Conservation (phyloP, 2,329 filamentous ascomycete species). For the Botryotinia convoluta region DNA sequence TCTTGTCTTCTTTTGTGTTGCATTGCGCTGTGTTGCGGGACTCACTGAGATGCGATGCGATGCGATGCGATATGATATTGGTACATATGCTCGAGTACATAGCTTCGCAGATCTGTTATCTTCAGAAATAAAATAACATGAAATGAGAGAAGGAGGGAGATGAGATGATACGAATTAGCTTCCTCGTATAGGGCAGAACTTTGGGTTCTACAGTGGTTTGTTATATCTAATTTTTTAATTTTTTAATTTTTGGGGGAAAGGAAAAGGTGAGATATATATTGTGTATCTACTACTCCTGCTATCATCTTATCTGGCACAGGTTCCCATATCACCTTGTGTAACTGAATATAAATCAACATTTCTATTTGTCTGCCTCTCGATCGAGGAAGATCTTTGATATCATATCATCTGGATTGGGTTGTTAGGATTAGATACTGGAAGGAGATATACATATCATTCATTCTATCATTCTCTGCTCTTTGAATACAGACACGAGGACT, state of each 20-base stretch:
- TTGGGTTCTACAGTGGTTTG: no score
- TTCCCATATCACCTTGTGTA: fast-evolving
- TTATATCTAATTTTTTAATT: no score
- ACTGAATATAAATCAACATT: fast-evolving
- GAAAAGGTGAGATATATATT: background rate
- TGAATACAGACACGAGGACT: no score
- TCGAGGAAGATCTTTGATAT: background rate
- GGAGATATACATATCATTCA: no score
- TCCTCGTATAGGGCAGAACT: background rate
- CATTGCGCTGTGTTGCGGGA: no score
- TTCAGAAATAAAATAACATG: no score
- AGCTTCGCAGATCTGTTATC: background rate
- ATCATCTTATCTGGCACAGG: fast-evolving
- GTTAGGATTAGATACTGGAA: no score
- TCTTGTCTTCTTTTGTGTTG: no score
- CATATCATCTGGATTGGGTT: no score
- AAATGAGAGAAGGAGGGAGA: background rate
- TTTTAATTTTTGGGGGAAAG: no score
- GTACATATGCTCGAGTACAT: background rate
- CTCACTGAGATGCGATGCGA: background rate
- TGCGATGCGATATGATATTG: no score
- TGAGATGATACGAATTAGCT: background rate
- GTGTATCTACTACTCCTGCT: background rate
- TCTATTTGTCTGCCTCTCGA: background rate
- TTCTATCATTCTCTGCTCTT: no score